These are phyloP conservation scores for Zangia roseola DNA, from an alignment of 768 basidiomycete genomes.

Conservation along the genomic window DNA sequence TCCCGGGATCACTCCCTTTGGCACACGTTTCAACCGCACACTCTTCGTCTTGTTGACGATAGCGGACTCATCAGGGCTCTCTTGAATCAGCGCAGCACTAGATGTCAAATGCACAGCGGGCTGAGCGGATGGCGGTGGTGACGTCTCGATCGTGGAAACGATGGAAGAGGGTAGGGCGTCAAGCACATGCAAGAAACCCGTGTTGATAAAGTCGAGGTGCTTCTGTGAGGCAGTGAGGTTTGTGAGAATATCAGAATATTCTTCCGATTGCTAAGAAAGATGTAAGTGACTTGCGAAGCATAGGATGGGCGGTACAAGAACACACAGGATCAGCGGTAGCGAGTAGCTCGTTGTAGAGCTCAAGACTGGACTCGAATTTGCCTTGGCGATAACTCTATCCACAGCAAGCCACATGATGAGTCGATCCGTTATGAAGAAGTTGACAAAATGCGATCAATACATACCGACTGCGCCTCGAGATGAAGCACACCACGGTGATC, in stretches of 20 bases:
- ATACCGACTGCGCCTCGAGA: constrained; percentile 85
- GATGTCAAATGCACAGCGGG: constrained; percentile 26
- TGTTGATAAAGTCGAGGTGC: constrained; percentile 82
- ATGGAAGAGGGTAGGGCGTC: constrained; percentile 54
- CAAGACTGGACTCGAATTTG: constrained; percentile 67
- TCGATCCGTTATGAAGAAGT: constrained; percentile 22
- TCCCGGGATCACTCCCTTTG: constrained; percentile 72
- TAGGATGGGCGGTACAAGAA: constrained; percentile 17
- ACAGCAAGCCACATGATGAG: constrained; percentile 10
- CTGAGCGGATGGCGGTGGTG: constrained; percentile 54
- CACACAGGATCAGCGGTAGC: constrained; percentile 76
- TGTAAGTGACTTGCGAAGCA: constrained; percentile 1
- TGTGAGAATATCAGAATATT: constrained; percentile 82
- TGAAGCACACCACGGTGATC: constrained; percentile 67
- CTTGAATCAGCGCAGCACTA: constrained; percentile 24
- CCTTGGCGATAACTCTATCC: constrained; percentile 76
- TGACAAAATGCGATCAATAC: constrained; percentile 25
- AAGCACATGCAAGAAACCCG: constrained; percentile 64
- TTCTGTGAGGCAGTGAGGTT: constrained; percentile 81
- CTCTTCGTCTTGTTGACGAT: constrained; percentile 43
- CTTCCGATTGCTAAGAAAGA: constrained; percentile 67
- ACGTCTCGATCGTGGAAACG: constrained; percentile 55
- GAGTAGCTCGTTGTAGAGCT: constrained; percentile 78
- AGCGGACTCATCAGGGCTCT: constrained; percentile 34
- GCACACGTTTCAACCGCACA: constrained; percentile 65